Base-by-base conservation (phyloP, 805 yeast genomes). In the Candida jianshihensis region DNA sequence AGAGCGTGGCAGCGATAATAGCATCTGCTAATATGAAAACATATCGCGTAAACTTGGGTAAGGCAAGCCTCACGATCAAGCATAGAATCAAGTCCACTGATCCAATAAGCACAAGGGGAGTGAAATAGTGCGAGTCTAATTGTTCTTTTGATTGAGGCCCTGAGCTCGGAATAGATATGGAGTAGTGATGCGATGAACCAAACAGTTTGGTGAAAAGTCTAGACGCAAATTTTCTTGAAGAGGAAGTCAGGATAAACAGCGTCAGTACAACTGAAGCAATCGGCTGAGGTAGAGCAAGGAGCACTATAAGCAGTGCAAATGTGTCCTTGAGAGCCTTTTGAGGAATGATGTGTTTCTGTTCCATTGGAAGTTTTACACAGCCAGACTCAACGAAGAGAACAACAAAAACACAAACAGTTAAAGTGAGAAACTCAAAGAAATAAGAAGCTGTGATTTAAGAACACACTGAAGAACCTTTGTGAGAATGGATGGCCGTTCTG, bases 21-120 rank as follows among this genome's bases (percentile, higher is more conserved):
- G 54, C 41, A 19, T 51, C 49, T 13, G 58, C 47, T 3, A 50
- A 31, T 1, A 53, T 47, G 21, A 49, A 37, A 7, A 47, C 40
- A 10, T 44, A 29, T 28, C 49, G 44, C 3, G 52, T 46, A 11
- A 47, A 28, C 36, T 44, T 45, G 3, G 58, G 56, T 3, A 46
- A 44, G 2, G 45, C 36, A n/a, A 44, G 30, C 30, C 43, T 49
- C 22, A 53, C 37, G 4, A 42, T 14, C 1, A 36, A 26, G 19
- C 48, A 43, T 4, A 51, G 19, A 5, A 39, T 33, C 6, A 48
- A 13, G 24, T 53, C 58, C 8, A 49, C 34, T 3, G 49, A 29
- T 1, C 40, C 29, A 13, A 52, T 47, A 12, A 49, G 35, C 3
- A 44, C 9, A 3, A 31, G 14, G 17, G 26, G 11, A 21, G 18